Percentiles rank a stretch among this genome's conserved stretches.
phyloP scores from a whole-genome alignment of 2,329 filamentous ascomycete species.

The Monosporascus sp. region DNA sequence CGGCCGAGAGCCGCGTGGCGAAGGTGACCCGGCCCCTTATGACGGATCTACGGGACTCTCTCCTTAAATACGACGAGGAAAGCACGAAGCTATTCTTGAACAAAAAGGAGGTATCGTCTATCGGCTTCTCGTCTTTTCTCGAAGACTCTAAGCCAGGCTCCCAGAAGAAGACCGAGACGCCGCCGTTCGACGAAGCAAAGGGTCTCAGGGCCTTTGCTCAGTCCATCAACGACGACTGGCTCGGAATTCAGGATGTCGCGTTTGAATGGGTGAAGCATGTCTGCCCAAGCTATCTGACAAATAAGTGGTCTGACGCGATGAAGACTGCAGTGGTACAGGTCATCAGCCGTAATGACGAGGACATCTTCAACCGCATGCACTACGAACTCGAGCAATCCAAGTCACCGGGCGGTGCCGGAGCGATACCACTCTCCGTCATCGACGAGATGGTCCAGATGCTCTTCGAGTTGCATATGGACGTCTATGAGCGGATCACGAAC shows the following conservation, averaged over 20 bases:
- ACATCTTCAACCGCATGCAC: constrained; percentile 42
- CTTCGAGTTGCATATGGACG: constrained; percentile 57
- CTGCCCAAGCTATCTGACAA: constrained; percentile 45
- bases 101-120: constrained; percentile 46
- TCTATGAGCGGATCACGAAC: constrained; percentile 54
- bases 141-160: constrained; percentile 56
- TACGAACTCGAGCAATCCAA: constrained; percentile 32
- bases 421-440: constrained; percentile 25
- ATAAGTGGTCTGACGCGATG: constrained; percentile 53
- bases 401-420: constrained; percentile 10
- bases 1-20: constrained; percentile 43
- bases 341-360: constrained; percentile 47
- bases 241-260: constrained; percentile 51
- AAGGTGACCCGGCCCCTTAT: constrained; percentile 43
- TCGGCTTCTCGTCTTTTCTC: constrained; percentile 56
- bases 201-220: constrained; percentile 49
- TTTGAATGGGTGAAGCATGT: constrained; percentile 54
- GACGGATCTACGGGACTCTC: constrained; percentile 42
- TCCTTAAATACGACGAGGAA: constrained; percentile 50
- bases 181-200: constrained; percentile 46
- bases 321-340: constrained; percentile 54
- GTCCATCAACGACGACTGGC: constrained; percentile 43
- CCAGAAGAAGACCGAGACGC: constrained; percentile 42
- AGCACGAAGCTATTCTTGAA: constrained; percentile 46
- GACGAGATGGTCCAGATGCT: constrained; percentile 50